Evolutionary conservation across 345 rosid species (phyloP).

Genomic region (Euclidium syriacum): DNA sequence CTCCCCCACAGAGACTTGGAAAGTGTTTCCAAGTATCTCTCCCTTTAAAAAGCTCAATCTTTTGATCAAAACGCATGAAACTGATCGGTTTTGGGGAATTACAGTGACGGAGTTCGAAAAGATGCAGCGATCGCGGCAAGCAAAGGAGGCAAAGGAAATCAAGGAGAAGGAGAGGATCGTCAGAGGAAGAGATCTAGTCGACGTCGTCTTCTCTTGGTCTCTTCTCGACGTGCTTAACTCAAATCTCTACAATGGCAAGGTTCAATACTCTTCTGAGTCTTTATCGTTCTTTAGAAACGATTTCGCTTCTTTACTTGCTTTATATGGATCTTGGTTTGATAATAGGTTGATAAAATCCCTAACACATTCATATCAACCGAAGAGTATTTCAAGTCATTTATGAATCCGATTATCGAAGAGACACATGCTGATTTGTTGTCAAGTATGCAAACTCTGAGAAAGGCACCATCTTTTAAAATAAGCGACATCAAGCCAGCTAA

Average conservation of each 20-base stretch:
- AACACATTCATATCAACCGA: constrained; percentile 23
- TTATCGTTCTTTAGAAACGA: background rate
- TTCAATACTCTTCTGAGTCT: constrained; percentile 4
- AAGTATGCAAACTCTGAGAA: constrained; percentile 18
- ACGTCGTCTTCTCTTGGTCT: constrained; percentile 41
- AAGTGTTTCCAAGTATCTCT: background rate
- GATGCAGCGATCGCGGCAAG: constrained; percentile 1
- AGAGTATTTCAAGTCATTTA: constrained; percentile 29
- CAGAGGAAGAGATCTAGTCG: constrained; percentile 23
- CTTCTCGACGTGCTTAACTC: constrained; percentile 30
- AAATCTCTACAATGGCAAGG: constrained; percentile 36
- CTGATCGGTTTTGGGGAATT: background rate
- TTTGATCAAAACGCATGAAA: too few species aligned
- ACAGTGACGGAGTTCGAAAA: background rate
- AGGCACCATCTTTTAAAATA: constrained; percentile 23
- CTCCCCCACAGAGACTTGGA: background rate
- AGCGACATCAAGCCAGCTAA: background rate
- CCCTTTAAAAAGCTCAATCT: background rate
- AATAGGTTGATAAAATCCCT: constrained; percentile 43
- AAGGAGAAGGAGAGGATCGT: background rate
- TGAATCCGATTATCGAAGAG: constrained; percentile 33
- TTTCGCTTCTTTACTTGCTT: too few species aligned
- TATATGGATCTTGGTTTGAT: background rate
- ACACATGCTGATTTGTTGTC: constrained; percentile 36
- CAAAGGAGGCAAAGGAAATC: background rate